Base-by-base conservation (phyloP, 1,284 basidiomycete genomes). In the Melampsora abietis-canadensis region DNA sequence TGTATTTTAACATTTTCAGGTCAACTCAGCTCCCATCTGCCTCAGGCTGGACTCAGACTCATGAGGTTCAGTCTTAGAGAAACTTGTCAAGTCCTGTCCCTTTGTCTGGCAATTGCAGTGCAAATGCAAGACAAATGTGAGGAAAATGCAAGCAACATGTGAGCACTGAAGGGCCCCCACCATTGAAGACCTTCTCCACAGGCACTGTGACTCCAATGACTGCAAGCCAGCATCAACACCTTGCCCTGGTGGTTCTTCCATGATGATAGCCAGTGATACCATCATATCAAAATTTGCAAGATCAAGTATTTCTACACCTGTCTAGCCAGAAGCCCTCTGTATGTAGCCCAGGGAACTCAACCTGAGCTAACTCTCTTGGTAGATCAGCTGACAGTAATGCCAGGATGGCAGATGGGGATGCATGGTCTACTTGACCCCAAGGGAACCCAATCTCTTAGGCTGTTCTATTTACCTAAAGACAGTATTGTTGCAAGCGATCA, bases 371-470 rank as follows among this genome's bases (percentile, higher is more conserved):
- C 59, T 12, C 19, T 34, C 14, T 44, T 72, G 3, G 64, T 61
- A 6, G 7, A 37, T 24, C 62, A 63, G 44, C 69, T 72, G n/a
- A 24, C 63, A 51, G 34, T 40, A 59, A 61, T 47, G 27, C 24
- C 34, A n/a, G 60, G 54, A 15, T 73, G 69, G 69, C 46, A 73
- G 10, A 34, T 61, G 12, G 47, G 37, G 8, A 57, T 65, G 2
- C 61, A 65, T 17, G 24, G 59, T 0, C 48, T 73, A 44, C 24
- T 30, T 3, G 65, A 73, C 27, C 48, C 66, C 5, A 73, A 73
- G 37, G n/a, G 27, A 1, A 54, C 51, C 17, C 19, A 54, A 27
- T 21, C 4, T 2, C 14, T 21, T 1, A 19, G n/a, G 1, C 7
- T 54, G 6, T 8, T 7, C 21, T 54, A 54, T 54, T n/a, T 6